phyloP scores from a whole-genome alignment of 2,329 filamentous ascomycete species.

The Talaromyces albobiverticillius region DNA sequence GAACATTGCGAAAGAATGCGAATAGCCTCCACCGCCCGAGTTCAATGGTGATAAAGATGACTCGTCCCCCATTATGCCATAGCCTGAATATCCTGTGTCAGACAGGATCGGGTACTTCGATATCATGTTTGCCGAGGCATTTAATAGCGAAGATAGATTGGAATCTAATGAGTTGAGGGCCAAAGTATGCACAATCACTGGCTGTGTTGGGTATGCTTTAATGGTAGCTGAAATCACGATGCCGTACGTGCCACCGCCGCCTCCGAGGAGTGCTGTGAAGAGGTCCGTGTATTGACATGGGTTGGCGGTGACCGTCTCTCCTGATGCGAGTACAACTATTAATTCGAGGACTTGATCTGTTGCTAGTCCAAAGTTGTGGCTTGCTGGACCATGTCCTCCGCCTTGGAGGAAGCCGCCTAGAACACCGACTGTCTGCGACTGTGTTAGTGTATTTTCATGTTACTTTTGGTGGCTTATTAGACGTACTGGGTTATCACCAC shows the following conservation, averaged over 20 bases:
- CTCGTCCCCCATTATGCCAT: neutral
- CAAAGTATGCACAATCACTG: slow-evolving; percentile 13
- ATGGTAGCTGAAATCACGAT: slow-evolving; percentile 32
- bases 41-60: neutral
- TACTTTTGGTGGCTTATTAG: neutral
- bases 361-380: slow-evolving; percentile 41
- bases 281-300: slow-evolving; percentile 32
- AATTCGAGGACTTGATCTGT: slow-evolving; percentile 59
- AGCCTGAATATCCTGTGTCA: slow-evolving; percentile 28
- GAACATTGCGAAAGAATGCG: neutral
- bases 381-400: slow-evolving; percentile 53
- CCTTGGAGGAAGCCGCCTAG: slow-evolving; percentile 61
- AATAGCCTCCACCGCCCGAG: neutral
- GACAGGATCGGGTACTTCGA: slow-evolving; percentile 44
- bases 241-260: slow-evolving; percentile 51
- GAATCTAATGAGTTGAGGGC: neutral
- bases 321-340: slow-evolving; percentile 51
- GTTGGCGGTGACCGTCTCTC: neutral
- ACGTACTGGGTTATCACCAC: slow-evolving; percentile 38
- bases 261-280: slow-evolving; percentile 52
- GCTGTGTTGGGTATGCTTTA: slow-evolving; percentile 18
- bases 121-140: slow-evolving; percentile 51
- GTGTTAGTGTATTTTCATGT: too few species aligned
- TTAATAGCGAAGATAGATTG: slow-evolving; percentile 60
- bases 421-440: slow-evolving; percentile 49